Conservation (phyloP, 441 rosid species). For the California macrophylla region DNA sequence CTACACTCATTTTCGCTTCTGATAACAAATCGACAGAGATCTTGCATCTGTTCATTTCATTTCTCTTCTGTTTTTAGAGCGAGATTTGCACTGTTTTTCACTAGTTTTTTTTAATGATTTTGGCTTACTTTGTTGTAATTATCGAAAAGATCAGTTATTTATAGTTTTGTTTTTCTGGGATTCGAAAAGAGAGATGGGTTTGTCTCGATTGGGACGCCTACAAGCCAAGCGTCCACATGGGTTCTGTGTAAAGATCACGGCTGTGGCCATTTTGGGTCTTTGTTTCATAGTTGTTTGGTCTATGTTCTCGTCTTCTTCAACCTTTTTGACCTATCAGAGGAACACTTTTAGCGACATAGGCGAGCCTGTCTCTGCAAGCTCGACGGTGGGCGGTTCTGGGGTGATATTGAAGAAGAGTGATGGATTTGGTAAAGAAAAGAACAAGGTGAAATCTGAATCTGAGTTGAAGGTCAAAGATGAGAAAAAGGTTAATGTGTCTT, state of each 20-base stretch:
- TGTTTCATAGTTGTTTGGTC: slow-evolving; percentile 83
- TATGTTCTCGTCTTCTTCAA: slow-evolving; percentile 54
- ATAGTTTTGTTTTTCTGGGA: background rate
- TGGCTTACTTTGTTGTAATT: slow-evolving; percentile 5
- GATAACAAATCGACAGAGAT: background rate
- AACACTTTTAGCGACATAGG: slow-evolving; percentile 82
- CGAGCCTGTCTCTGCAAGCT: slow-evolving; percentile 52
- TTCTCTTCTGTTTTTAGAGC: background rate
- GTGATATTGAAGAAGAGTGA: slow-evolving; percentile 18
- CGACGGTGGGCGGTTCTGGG: slow-evolving; percentile 22
- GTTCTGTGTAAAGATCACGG: slow-evolving; percentile 57
- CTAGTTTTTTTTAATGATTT: slow-evolving; percentile 1
- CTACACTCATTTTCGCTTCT: background rate
- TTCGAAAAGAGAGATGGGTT: slow-evolving; percentile 35
- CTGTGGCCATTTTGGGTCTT: slow-evolving; percentile 64
- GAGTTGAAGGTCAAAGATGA: slow-evolving; percentile 32
- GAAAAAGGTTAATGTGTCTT: slow-evolving; percentile 33
- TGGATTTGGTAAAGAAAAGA: slow-evolving; percentile 26
- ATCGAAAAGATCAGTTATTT: background rate
- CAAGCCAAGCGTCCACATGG: slow-evolving; percentile 69
- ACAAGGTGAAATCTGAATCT: slow-evolving; percentile 28
- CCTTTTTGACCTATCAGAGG: slow-evolving; percentile 54
- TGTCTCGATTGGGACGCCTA: slow-evolving; percentile 55
- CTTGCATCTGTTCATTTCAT: background rate
- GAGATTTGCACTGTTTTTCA: background rate